These are phyloP conservation scores for Withania somnifera DNA, from an alignment of 305 asterid genomes.

Conservation along the genomic window DNA sequence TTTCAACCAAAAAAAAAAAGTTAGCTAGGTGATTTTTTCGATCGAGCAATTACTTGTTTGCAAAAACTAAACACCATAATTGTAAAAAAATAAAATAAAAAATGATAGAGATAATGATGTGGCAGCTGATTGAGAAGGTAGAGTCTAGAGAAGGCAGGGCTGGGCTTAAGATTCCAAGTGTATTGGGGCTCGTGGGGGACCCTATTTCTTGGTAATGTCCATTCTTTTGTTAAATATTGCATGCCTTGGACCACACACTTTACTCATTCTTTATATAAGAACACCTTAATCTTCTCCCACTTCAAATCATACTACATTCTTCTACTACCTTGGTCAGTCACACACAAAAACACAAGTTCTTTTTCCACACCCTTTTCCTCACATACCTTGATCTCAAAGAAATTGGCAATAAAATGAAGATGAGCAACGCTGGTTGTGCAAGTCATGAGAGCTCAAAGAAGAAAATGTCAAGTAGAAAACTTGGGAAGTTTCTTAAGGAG, in stretches of 20 bases:
- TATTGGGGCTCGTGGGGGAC: constrained; percentile 4
- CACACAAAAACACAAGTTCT: background rate
- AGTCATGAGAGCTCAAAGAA: constrained; percentile 31
- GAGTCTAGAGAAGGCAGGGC: constrained; percentile 6
- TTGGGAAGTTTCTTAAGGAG: constrained; percentile 44
- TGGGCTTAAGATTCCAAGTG: constrained; percentile 5
- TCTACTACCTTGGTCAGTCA: background rate
- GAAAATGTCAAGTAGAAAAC: constrained; percentile 28
- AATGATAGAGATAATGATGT: constrained; percentile 7
- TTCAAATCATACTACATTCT: constrained; percentile 7
- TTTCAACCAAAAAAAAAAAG: no score
- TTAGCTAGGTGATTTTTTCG: no score
- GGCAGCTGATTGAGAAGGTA: constrained; percentile 11
- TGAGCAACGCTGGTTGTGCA: constrained; percentile 12
- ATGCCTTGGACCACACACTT: background rate
- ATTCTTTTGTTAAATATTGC: background rate
- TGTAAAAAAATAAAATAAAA: no score
- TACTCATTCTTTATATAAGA: constrained; percentile 26
- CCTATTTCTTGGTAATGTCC: constrained; percentile 2
- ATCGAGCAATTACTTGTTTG: no score
- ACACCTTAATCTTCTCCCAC: background rate
- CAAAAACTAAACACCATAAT: no score
- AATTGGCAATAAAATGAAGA: constrained; percentile 7
- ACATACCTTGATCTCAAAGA: background rate
- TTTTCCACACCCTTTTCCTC: background rate